A percentile compares a stretch with the other conserved stretches of the same genome.
phyloP scores from a whole-genome alignment of 306 rosid genomes.

The Crotalaria pallida region DNA sequence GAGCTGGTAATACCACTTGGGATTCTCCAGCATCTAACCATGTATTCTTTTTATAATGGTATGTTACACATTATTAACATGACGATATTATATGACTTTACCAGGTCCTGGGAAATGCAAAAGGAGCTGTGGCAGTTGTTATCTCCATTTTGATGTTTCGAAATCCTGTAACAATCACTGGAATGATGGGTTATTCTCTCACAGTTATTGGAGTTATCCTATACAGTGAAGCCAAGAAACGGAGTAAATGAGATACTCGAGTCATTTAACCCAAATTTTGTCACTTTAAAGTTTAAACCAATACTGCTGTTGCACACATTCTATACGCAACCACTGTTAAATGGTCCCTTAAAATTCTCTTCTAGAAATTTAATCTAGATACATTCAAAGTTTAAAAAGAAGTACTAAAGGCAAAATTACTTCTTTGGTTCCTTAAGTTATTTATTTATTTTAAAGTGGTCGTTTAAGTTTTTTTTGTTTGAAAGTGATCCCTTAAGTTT shows the following conservation, averaged over 20 bases:
- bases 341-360: background rate
- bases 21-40: background rate
- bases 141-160: slow-evolving; percentile 54
- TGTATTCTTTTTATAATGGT: background rate
- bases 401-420: too few species aligned
- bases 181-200: slow-evolving; percentile 59
- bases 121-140: slow-evolving; percentile 66
- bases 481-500: too few species aligned
- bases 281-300: background rate
- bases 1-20: too few species aligned
- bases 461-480: too few species aligned
- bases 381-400: background rate
- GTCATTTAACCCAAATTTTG: background rate
- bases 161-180: slow-evolving; percentile 55
- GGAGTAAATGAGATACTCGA: slow-evolving; percentile 22
- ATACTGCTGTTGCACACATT: background rate
- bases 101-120: slow-evolving; percentile 67
- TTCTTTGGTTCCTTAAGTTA: too few species aligned
- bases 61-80: background rate
- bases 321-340: background rate
- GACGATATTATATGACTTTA: background rate
- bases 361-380: background rate
- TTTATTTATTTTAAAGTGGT: too few species aligned
- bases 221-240: slow-evolving; percentile 59
- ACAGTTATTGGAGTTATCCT: slow-evolving; percentile 55